These are phyloP conservation scores for Venturiaceae sp. DNA, from an alignment of 2,329 filamentous ascomycete genomes.

Conservation along the genomic window DNA sequence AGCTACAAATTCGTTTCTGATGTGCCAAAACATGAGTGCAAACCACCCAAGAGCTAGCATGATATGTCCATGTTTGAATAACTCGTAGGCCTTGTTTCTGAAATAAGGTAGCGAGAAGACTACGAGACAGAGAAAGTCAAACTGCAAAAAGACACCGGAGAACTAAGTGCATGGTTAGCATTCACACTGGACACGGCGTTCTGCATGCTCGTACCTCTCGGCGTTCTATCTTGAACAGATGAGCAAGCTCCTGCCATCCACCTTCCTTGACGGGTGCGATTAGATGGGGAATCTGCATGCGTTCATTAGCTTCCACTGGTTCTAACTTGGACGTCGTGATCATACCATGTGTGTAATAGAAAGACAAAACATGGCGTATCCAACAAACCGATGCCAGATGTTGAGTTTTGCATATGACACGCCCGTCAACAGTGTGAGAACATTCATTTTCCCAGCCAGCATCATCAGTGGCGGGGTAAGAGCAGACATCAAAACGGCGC, in stretches of 20 bases:
- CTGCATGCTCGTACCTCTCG: slow-evolving; percentile 10
- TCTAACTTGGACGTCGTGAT: background rate
- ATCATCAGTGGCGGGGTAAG: slow-evolving; percentile 18
- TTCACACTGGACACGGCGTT: no score
- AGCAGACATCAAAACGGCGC: slow-evolving; percentile 18
- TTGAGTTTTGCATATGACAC: slow-evolving; percentile 21
- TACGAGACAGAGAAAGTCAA: slow-evolving; percentile 14
- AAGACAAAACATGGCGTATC: slow-evolving; percentile 15
- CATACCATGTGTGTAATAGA: slow-evolving; percentile 16
- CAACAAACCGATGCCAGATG: slow-evolving; percentile 16
- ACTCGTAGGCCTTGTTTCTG: slow-evolving; percentile 15
- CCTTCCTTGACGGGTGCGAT: slow-evolving; percentile 15
- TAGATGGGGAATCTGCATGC: slow-evolving; percentile 14
- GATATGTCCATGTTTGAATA: slow-evolving; percentile 17
- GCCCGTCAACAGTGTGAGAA: slow-evolving; percentile 20
- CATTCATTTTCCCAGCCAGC: slow-evolving; percentile 20
- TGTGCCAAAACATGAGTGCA: slow-evolving; percentile 19
- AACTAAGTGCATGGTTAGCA: slow-evolving; percentile 5
- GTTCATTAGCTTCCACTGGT: background rate
- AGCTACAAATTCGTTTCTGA: slow-evolving; percentile 14
- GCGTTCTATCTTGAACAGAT: slow-evolving; percentile 11
- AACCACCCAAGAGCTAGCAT: slow-evolving; percentile 15
- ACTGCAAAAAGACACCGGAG: slow-evolving; percentile 14
- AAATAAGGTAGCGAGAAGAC: slow-evolving; percentile 19
- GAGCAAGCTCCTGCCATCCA: slow-evolving; percentile 12